These are phyloP conservation scores for Yamadazyma sp. DNA, from an alignment of 805 yeast species.

Conservation along the genomic window DNA sequence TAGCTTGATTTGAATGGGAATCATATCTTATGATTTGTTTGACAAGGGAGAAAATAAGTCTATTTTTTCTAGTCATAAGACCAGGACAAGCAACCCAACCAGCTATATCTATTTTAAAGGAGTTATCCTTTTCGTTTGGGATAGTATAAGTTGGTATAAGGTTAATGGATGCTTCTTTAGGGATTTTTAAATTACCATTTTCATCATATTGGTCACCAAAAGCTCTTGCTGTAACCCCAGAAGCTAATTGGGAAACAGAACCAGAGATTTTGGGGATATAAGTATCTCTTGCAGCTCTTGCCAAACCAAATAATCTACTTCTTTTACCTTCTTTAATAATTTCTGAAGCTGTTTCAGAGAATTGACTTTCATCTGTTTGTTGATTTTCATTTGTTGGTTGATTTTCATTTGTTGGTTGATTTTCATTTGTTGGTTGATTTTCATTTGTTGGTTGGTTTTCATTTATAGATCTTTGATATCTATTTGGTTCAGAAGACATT, in stretches of 20 bases:
- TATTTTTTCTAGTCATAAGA: conserved; percentile 64
- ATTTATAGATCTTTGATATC: too few relatives aligned
- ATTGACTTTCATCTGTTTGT: too few relatives aligned
- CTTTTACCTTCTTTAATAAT: conserved; percentile 18
- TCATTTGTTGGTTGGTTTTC: too few relatives aligned
- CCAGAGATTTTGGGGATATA: conserved; percentile 53
- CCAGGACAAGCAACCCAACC: conserved; percentile 79
- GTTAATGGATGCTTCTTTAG: conserved; percentile 58
- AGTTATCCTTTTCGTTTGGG: conserved; percentile 11
- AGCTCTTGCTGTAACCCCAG: conserved; percentile 39
- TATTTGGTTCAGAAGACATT: too few relatives aligned
- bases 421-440: too few relatives aligned
- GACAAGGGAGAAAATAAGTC: conserved; percentile 64
- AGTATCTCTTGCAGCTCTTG: conserved; percentile 53
- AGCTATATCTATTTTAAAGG: conserved; percentile 53
- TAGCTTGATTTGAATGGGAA: conserved; percentile 14
- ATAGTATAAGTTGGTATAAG: conserved; percentile 42
- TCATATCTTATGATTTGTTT: conserved; percentile 56
- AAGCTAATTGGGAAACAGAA: conserved; percentile 46
- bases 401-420: too few relatives aligned
- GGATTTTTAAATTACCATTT: conserved; percentile 34
- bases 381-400: too few relatives aligned
- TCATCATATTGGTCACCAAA: conserved; percentile 28
- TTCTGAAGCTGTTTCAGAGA: conserved; percentile 1
- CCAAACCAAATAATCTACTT: conserved; percentile 47